These are phyloP conservation scores for Starmerella floris DNA, from an alignment of 805 yeast species.

Conservation along the genomic window DNA sequence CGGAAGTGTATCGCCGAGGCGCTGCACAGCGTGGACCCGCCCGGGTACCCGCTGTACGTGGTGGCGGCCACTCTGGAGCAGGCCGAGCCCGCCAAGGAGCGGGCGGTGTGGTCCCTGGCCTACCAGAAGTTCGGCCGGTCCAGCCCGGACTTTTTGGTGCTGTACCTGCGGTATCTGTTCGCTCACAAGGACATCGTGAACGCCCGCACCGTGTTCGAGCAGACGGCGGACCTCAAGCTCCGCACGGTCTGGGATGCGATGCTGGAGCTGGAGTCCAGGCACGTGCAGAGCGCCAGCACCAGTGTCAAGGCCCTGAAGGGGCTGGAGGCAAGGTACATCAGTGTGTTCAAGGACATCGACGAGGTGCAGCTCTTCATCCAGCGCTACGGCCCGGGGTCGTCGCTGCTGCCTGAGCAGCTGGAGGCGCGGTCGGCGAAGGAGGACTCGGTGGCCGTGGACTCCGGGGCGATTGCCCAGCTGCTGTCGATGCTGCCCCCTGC, in stretches of 20 bases:
- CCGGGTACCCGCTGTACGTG: slow-evolving; percentile 58
- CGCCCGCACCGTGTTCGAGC: slow-evolving; percentile 72
- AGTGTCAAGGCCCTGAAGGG: slow-evolving; percentile 42
- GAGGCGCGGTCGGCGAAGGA: background rate
- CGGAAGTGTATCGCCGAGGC: slow-evolving; percentile 57
- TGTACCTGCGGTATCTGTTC: slow-evolving; percentile 62
- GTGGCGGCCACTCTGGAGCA: slow-evolving; percentile 76
- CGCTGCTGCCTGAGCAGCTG: background rate
- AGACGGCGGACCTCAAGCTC: slow-evolving; percentile 41
- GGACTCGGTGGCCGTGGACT: background rate
- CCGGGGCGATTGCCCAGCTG: slow-evolving; percentile 2
- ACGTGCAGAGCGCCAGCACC: slow-evolving; percentile 40
- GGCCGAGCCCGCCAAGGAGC: slow-evolving; percentile 30
- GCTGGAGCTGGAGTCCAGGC: slow-evolving; percentile 53
- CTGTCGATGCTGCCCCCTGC: slow-evolving; percentile 17
- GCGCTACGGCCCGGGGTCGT: slow-evolving; percentile 11
- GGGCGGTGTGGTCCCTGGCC: slow-evolving; percentile 57
- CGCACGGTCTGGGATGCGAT: slow-evolving; percentile 43
- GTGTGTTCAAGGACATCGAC: slow-evolving; percentile 49
- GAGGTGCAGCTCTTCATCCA: slow-evolving; percentile 29
- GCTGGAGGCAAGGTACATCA: slow-evolving; percentile 53
- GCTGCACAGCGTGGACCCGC: slow-evolving; percentile 34
- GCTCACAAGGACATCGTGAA: slow-evolving; percentile 55
- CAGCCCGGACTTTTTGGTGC: slow-evolving; percentile 42
- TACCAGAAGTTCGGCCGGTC: slow-evolving; percentile 43